Evolutionary conservation across 345 rosid genomes (phyloP).

Genomic region (Arabidopsis arenosa): DNA sequence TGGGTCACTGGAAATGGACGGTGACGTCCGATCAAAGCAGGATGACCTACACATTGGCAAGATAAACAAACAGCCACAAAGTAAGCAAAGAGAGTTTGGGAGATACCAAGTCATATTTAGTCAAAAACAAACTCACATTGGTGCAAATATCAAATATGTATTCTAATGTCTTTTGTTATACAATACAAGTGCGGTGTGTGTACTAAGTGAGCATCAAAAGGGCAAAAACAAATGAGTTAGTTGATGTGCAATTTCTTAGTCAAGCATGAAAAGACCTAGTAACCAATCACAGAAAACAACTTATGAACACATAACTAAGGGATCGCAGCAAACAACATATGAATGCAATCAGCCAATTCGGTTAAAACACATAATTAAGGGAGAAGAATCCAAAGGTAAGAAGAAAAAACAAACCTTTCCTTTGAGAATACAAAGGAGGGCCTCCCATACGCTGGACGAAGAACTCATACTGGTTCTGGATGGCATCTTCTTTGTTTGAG

Average conservation of each 20-base stretch:
- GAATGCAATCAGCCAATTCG: not conserved
- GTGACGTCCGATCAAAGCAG: slow-evolving; percentile 87
- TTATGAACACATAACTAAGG: no score
- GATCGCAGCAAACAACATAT: not conserved
- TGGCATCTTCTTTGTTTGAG: slow-evolving; percentile 86
- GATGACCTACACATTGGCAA: slow-evolving; percentile 63
- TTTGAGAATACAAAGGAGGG: slow-evolving; percentile 80
- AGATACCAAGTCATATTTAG: slow-evolving; percentile 31
- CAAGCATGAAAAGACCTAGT: not conserved
- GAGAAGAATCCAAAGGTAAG: slow-evolving; percentile 1
- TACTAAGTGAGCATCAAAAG: not conserved
- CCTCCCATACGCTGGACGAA: slow-evolving; percentile 98
- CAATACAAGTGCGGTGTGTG: slow-evolving; percentile 9
- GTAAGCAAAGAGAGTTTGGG: slow-evolving; percentile 18
- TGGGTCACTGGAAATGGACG: slow-evolving; percentile 85
- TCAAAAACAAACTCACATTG: slow-evolving; percentile 7
- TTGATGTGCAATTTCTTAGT: not conserved
- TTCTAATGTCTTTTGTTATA: not conserved
- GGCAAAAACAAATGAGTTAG: slow-evolving; percentile 5
- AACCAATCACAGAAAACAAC: not conserved
- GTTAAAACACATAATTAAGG: not conserved
- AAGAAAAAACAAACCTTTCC: slow-evolving; percentile 59
- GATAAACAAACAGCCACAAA: not conserved
- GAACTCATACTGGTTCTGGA: slow-evolving; percentile 90
- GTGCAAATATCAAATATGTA: not conserved